Conservation (phyloP, 495 filamentous ascomycete genomes). For the Lichenothelia convexa region DNA sequence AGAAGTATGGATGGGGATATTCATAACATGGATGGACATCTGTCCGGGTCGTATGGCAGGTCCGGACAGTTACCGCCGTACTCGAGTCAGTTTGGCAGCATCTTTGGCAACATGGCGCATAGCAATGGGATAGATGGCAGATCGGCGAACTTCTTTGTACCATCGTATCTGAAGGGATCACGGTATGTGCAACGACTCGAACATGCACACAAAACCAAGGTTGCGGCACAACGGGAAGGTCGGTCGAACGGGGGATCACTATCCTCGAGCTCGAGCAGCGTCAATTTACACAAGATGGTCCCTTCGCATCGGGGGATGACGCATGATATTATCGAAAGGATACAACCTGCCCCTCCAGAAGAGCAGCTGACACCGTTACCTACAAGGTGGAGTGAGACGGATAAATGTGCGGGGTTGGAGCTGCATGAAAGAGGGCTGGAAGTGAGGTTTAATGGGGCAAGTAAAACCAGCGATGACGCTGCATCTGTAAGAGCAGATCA, state of each 20-base stretch:
- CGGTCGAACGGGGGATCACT: conserved; percentile 28
- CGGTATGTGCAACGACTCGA: conserved; percentile 58
- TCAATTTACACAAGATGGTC: conserved; percentile 44
- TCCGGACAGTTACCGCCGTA: conserved; percentile 24
- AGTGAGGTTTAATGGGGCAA: conserved; percentile 49
- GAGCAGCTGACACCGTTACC: conserved; percentile 46
- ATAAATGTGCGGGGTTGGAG: conserved; percentile 59
- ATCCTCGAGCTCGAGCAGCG: conserved; percentile 44
- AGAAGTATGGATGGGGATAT: conserved; percentile 23
- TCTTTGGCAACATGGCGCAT: conserved; percentile 18
- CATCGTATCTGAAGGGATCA: conserved; percentile 66
- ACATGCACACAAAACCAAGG: conserved; percentile 43
- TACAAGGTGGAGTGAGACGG: conserved; percentile 60
- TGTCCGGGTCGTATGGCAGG: conserved; percentile 25
- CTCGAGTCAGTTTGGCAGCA: conserved; percentile 42
- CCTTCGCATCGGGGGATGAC: conserved; percentile 66
- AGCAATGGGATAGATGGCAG: conserved; percentile 4
- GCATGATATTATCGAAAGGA: conserved; percentile 72
- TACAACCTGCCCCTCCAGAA: conserved; percentile 38
- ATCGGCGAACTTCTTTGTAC: conserved; percentile 42
- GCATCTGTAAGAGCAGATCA: conserved; percentile 71
- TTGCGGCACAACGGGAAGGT: conserved; percentile 33
- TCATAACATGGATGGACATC: conserved; percentile 9
- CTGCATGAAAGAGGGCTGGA: conserved; percentile 57
- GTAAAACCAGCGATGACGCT: conserved; percentile 57